Evolutionary conservation across 345 rosid genomes (phyloP).

Genomic region (Euclidium syriacum): DNA sequence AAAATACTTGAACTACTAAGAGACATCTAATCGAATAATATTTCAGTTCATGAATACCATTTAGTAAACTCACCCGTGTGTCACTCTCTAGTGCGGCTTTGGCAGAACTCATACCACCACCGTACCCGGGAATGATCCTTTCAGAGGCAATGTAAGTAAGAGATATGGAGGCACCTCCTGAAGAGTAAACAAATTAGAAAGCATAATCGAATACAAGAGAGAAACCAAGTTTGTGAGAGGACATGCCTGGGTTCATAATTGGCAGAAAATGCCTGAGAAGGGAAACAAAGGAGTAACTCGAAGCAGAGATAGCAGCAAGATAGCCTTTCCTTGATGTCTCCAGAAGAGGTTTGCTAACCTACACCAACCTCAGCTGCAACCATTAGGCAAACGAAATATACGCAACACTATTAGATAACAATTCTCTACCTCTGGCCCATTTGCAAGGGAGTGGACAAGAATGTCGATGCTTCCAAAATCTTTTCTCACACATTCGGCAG

Average conservation of each 20-base stretch:
- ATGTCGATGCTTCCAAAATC: conserved; percentile 92
- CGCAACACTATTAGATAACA: not conserved
- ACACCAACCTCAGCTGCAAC: conserved; percentile 8
- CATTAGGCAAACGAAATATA: not conserved
- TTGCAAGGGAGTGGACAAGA: conserved; percentile 94
- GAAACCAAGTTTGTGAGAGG: not conserved
- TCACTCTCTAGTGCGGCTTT: conserved; percentile 98
- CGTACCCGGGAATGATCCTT: conserved; percentile 97
- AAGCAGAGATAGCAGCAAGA: conserved; percentile 89
- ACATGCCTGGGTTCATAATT: conserved; percentile 88
- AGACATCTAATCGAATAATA: not conserved
- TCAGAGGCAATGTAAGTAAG: conserved; percentile 96
- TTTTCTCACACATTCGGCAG: conserved; percentile 71
- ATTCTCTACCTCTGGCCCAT: conserved; percentile 80
- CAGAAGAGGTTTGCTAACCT: conserved; percentile 89
- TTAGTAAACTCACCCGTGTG: conserved; percentile 47
- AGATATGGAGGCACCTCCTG: conserved; percentile 92
- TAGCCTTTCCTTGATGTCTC: conserved; percentile 95
- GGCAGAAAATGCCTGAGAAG: conserved; percentile 83
- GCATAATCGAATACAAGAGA: not conserved
- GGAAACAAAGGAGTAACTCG: conserved; percentile 91
- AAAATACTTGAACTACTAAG: not conserved
- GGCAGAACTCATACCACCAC: conserved; percentile 99
- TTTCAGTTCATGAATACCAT: not conserved
- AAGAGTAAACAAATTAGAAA: not conserved